Percentiles rank a stretch among this genome's conserved stretches.
phyloP scores from a whole-genome alignment of 2,329 filamentous ascomycete species.

The Fusarium illudens region DNA sequence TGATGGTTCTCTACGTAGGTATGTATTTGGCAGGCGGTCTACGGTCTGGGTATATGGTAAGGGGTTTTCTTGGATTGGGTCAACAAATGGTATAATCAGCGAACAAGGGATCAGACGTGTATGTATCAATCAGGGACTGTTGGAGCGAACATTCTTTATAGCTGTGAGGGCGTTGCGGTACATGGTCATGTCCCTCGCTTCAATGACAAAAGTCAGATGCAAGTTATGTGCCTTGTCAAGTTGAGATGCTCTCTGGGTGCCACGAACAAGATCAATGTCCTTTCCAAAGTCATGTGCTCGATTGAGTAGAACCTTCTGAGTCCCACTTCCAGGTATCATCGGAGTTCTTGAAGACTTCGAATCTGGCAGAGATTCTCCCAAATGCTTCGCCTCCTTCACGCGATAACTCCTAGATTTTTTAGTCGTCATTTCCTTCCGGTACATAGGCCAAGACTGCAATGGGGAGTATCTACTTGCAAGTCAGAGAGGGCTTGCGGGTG shows the following conservation, averaged over 20 bases:
- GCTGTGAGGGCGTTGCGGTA: neutral
- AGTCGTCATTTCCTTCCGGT: neutral
- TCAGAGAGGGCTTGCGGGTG: neutral
- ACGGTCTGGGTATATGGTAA: conserved; percentile 6
- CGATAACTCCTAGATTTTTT: neutral
- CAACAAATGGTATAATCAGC: conserved; percentile 8
- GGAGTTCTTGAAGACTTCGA: neutral
- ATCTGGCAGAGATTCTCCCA: neutral
- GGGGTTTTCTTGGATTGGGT: neutral
- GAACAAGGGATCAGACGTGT: conserved; percentile 9
- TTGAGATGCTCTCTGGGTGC: neutral
- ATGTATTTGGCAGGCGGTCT: neutral
- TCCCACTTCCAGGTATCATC: neutral
- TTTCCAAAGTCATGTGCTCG: neutral
- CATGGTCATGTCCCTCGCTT: neutral
- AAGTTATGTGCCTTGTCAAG: neutral
- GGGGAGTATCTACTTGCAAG: neutral
- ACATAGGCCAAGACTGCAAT: neutral
- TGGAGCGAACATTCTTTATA: conserved; percentile 20
- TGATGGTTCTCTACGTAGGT: conserved; percentile 12
- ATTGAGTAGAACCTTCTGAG: neutral
- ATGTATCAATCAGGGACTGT: conserved; percentile 14
- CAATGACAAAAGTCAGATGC: neutral
- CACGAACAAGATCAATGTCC: neutral
- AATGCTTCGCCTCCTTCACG: neutral